Base-by-base conservation (phyloP, 2,329 filamentous ascomycete species). In the Xylariaceae sp. region DNA sequence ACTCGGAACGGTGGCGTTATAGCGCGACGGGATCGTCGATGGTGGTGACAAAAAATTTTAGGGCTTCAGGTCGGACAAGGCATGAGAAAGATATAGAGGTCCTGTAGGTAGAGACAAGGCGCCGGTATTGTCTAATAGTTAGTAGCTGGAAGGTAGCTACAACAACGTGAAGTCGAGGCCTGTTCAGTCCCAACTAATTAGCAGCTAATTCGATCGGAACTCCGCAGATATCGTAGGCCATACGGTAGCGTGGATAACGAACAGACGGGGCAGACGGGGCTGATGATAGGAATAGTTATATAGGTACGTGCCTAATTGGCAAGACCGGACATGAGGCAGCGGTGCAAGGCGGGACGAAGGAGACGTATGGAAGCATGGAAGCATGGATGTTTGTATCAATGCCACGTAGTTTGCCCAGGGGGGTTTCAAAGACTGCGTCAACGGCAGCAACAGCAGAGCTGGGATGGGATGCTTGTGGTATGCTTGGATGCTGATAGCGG, bases 331-430 rank as follows among this genome's bases (percentile, higher is more conserved):
- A 39, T 57, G 51, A 37, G 56, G 53, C 34, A 57, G 57, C 63
- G 34, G 57, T 60, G 56, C 58, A 65, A 65, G 53, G 52, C 57
- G 53, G 51, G 57, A 61, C 53, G 56, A 53, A 51, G 23, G 23
- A 30, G 23, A 5, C 23, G 23, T 30, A 30, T 30, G 23, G 23
- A 30, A 30, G 23, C 51, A 45, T 13, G 42, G 42, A 15, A 64
- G 60, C 62, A 64, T 64, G 62, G 62, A 56, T 64, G 51, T 56
- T 35, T 62, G 62, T 59, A 30, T 57, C 60, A 59, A 62, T 59
- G 62, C 60, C 58, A 62, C 55, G 60, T 55, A 60, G 51, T 55
- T 37, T 52, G 51, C 45, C 60, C 55, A 58, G 60, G 55, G 55
- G 54, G 37, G 23, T 34, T 34, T 35, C 30, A n/a, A 13, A 44